Evolutionary conservation across 345 rosid genomes (phyloP), one percentile per base, ranked within the genome.

Genomic region (Aquilaria malaccensis): DNA sequence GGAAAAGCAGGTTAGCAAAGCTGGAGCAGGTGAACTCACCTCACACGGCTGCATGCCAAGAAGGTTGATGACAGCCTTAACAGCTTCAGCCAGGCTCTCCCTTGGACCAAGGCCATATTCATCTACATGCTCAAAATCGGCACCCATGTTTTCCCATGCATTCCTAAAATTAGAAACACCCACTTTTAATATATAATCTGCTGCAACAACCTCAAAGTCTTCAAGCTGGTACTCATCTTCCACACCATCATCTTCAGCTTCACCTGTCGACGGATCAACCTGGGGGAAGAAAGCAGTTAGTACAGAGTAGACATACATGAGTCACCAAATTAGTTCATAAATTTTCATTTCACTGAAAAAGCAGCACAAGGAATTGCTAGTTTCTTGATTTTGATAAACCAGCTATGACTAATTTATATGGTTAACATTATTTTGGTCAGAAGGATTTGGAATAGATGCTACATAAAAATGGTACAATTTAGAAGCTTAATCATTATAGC

Each of bases 1-100:
- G 7, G 7, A 2, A 9, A 37, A 37, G 5, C 4, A 37, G 7
- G 7, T 37, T 37, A 37, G 43, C 7, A 9, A 37, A 37, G 43
- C 43, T 37, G 7, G 43, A 43, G 2, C 3, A n/a, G n/a, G 22
- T 22, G 50, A 46, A 74, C 81, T 73, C 52, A 87, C 98, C 95
- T 94, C 99, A 58, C 97, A 94, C 22, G 97, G 87, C 80, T 94
- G 99, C 99, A 94, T 80, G 79, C 99, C 99, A 33, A 94, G 97
- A 82, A 94, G 99, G 74, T 72, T 76, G 57, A 86, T 81, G 79
- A 90, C 99, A 62, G 96, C 88, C 65, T 63, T 82, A 43, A 94
- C 82, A 65, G 99, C 92, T 71, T 90, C 99, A 11, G 78, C 74
- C 75, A 94, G 74, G 67, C 86, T 88, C 51, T 90, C 99, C 81